These are phyloP conservation scores for Gossypium herbaceum DNA, from an alignment of 345 rosid species.

Conservation along the genomic window DNA sequence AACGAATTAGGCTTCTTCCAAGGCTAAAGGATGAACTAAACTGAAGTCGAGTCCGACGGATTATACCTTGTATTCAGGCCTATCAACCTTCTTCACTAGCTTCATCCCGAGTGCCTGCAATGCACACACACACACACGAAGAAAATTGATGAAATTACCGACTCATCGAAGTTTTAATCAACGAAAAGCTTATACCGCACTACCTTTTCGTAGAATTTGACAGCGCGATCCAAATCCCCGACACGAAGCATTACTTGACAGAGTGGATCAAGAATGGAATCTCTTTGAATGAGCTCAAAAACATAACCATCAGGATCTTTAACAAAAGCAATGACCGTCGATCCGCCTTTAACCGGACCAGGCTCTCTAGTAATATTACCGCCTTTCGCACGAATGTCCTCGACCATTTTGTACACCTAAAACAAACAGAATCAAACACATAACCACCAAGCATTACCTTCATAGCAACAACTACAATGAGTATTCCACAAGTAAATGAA, in stretches of 20 bases:
- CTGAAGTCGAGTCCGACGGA: background rate
- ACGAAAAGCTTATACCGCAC: background rate
- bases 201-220: slow-evolving; percentile 94
- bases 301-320: slow-evolving; percentile 95
- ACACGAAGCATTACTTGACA: slow-evolving; percentile 98
- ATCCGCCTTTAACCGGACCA: slow-evolving; percentile 93
- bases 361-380: slow-evolving; percentile 80
- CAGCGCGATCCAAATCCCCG: slow-evolving; percentile 77
- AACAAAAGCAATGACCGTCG: slow-evolving; percentile 65
- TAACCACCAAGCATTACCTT: background rate
- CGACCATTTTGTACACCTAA: slow-evolving; percentile 79
- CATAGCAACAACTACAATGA: background rate
- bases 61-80: slow-evolving; percentile 72
- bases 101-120: slow-evolving; percentile 87
- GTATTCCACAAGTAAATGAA: background rate
- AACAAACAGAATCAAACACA: slow-evolving; percentile 3
- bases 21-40: background rate
- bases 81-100: slow-evolving; percentile 60
- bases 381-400: slow-evolving; percentile 67
- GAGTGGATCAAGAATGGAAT: slow-evolving; percentile 82
- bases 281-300: slow-evolving; percentile 88
- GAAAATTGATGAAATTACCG: background rate
- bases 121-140: background rate
- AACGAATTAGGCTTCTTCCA: background rate
- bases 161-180: background rate